Conservation (phyloP, 345 rosid species). For the Gynandropsis gynandra region DNA sequence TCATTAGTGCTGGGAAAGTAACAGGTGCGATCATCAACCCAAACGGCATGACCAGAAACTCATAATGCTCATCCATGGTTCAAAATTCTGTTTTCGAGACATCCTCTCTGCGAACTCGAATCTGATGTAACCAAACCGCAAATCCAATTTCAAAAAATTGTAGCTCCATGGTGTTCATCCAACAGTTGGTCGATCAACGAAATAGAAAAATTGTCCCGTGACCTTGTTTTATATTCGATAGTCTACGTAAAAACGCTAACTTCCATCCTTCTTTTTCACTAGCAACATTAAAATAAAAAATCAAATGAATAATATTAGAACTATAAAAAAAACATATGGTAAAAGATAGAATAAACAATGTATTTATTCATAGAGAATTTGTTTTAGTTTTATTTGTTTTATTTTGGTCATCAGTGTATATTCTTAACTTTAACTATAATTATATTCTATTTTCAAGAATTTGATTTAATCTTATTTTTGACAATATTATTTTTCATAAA, state of each 20-base stretch:
- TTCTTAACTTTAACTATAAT: no score
- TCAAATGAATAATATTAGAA: no score
- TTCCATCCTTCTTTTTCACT: background rate
- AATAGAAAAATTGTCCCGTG: background rate
- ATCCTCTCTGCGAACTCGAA: background rate
- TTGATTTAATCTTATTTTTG: no score
- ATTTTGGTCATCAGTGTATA: no score
- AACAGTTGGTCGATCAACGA: background rate
- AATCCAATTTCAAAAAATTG: background rate
- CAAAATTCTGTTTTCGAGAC: background rate
- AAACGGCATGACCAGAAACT: background rate
- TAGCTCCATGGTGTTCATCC: background rate
- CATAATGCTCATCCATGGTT: background rate
- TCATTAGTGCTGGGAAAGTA: background rate
- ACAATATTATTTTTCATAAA: no score
- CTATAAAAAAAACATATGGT: no score
- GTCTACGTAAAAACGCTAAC: background rate
- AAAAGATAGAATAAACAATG: no score
- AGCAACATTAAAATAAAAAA: no score
- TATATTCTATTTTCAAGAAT: no score
- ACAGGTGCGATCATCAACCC: background rate
- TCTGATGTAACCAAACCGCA: background rate
- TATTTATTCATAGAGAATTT: no score
- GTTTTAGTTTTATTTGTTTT: no score
- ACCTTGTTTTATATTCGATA: background rate